A percentile compares a stretch with the other conserved stretches of the same genome.
Conservation (phyloP, 2,329 filamentous ascomycete genomes). For the Colletotrichum caudatum region DNA sequence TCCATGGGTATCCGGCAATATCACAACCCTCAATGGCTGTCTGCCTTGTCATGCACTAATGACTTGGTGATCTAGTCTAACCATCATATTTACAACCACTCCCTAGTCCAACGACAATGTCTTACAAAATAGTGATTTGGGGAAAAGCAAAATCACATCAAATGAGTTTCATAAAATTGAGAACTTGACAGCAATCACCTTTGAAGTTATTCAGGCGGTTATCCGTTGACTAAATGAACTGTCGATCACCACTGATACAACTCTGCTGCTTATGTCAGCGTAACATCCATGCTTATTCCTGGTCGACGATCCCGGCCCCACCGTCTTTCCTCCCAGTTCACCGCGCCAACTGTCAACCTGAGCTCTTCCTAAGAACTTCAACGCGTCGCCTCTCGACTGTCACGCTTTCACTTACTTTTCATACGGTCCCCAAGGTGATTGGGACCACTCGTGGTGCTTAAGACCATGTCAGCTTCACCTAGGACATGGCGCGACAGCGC, state of each 20-base stretch:
- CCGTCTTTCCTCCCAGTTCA: neutral
- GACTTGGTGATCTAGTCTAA: too few relatives aligned
- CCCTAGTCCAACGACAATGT: neutral
- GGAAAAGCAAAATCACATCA: rapidly evolving
- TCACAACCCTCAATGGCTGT: too few relatives aligned
- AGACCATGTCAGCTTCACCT: slow-evolving; percentile 25
- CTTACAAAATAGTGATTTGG: neutral
- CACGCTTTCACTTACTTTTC: neutral
- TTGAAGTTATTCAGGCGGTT: neutral
- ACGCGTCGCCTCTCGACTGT: neutral
- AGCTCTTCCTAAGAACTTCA: neutral
- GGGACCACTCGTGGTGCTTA: rapidly evolving
- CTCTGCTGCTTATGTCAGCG: slow-evolving; percentile 3
- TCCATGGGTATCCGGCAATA: too few relatives aligned
- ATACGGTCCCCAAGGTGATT: neutral
- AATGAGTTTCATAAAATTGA: neutral
- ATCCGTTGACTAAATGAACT: neutral
- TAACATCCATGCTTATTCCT: neutral
- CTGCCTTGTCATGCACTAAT: too few relatives aligned
- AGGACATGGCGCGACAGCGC: slow-evolving; percentile 49
- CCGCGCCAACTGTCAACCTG: neutral
- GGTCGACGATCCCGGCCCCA: neutral
- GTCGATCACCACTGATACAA: neutral
- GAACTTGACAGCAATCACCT: neutral
- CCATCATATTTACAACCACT: too few relatives aligned